These are phyloP conservation scores for Graphilbum ipis-grandicollis DNA, from an alignment of 2,329 filamentous ascomycete species.

Conservation along the genomic window DNA sequence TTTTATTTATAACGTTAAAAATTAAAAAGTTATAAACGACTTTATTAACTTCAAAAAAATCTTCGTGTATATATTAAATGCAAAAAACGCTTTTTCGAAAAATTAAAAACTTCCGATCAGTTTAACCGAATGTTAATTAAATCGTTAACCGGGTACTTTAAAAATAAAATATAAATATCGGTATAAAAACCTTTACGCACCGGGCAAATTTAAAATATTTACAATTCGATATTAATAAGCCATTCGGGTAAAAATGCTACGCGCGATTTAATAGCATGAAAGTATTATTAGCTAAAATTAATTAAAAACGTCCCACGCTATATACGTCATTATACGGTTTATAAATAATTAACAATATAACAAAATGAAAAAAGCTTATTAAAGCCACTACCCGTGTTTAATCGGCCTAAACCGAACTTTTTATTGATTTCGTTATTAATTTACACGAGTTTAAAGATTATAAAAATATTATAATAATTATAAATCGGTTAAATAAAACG, in stretches of 20 bases:
- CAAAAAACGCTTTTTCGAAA: not conserved
- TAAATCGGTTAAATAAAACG: not conserved
- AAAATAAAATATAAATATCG: not conserved
- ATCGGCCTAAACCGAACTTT: not conserved
- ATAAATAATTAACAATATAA: not conserved
- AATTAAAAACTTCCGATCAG: not conserved
- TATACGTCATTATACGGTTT: not conserved
- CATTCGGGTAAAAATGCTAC: not conserved
- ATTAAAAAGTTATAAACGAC: too few relatives aligned
- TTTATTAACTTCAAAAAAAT: not conserved
- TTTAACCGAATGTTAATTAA: not conserved
- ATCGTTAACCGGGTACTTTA: not conserved
- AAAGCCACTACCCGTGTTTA: not conserved
- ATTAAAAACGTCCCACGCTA: not conserved
- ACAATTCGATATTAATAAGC: not conserved
- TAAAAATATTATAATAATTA: not conserved
- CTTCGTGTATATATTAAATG: not conserved
- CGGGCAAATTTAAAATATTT: not conserved
- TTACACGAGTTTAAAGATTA: not conserved
- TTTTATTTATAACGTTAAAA: too few relatives aligned
- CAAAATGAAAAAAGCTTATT: not conserved
- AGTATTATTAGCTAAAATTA: not conserved
- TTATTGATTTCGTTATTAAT: not conserved
- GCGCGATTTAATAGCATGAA: not conserved
- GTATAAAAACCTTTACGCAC: not conserved